Percentiles rank a stretch among this genome's conserved stretches.
These are phyloP conservation scores for Elaphomyces granulatus DNA, from an alignment of 495 filamentous ascomycete genomes.

Conservation along the genomic window DNA sequence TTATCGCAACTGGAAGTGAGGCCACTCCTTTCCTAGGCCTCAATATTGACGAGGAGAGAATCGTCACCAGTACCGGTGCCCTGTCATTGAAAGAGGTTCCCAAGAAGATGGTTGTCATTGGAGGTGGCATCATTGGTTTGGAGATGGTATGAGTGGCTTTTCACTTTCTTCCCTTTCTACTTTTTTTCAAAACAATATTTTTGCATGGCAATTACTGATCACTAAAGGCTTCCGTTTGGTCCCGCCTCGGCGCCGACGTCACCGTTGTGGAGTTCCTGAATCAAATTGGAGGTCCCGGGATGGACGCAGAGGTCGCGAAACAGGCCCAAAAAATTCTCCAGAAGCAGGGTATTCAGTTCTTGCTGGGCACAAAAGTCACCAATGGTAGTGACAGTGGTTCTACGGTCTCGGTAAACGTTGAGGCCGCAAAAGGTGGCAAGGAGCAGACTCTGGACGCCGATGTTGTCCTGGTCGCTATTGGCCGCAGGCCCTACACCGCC, in stretches of 20 bases:
- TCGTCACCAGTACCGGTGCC: slow-evolving; percentile 91
- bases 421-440: slow-evolving; percentile 94
- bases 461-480: slow-evolving; percentile 94
- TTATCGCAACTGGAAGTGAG: slow-evolving; percentile 92
- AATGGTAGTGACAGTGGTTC: slow-evolving; percentile 69
- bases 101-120: slow-evolving; percentile 96
- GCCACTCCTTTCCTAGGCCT: slow-evolving; percentile 92
- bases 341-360: slow-evolving; percentile 98
- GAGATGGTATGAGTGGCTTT: slow-evolving; percentile 65
- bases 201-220: no score
- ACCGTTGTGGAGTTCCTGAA: slow-evolving; percentile 94
- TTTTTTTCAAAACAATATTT: no score
- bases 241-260: slow-evolving; percentile 78
- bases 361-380: slow-evolving; percentile 87
- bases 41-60: slow-evolving; percentile 91
- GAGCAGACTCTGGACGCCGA: slow-evolving; percentile 83
- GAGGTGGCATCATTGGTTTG: slow-evolving; percentile 95
- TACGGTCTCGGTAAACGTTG: slow-evolving; percentile 62
- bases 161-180: not conserved
- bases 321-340: slow-evolving; percentile 77
- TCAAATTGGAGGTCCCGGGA: slow-evolving; percentile 94
- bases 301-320: slow-evolving; percentile 93
- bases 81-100: slow-evolving; percentile 79
- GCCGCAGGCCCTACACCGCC: slow-evolving; percentile 84
- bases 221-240: slow-evolving; percentile 80